Percentiles rank a stretch among this genome's conserved stretches.
phyloP scores from a whole-genome alignment of 495 filamentous ascomycete species.

The Aspergillus ellipticus region DNA sequence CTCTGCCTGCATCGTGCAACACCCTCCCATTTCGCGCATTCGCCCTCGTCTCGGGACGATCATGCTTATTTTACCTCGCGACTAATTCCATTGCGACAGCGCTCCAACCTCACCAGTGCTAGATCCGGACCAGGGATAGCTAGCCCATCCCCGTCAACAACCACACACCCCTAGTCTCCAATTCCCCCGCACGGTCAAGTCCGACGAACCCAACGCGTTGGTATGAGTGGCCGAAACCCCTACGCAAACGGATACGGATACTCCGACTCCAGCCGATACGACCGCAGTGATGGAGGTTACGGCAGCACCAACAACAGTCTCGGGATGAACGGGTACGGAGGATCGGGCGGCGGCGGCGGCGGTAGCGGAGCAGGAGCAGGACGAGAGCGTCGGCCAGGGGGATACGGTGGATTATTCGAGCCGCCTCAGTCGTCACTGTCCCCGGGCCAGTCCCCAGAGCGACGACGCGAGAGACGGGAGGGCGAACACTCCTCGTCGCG shows the following conservation, averaged over 20 bases:
- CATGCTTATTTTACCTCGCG: conserved; percentile 12
- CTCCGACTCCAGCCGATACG: conserved; percentile 39
- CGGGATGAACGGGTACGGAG: conserved; percentile 34
- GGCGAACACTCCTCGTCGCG: conserved; percentile 35
- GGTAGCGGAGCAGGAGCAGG: too few species aligned
- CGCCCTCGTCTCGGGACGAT: background rate
- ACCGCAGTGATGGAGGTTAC: conserved; percentile 36
- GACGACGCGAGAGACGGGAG: conserved; percentile 33
- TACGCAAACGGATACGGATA: conserved; percentile 45
- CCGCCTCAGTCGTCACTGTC: conserved; percentile 26
- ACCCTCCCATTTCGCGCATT: too few species aligned
- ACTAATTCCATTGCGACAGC: conserved; percentile 12
- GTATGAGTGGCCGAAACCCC: conserved; percentile 42
- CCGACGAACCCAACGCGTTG: conserved; percentile 11
- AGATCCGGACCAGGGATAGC: too few species aligned
- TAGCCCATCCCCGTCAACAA: background rate
- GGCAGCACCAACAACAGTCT: conserved; percentile 26
- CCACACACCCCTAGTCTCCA: background rate
- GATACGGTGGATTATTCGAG: conserved; percentile 47
- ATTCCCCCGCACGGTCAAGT: background rate
- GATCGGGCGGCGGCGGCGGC: conserved; percentile 20
- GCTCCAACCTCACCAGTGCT: background rate
- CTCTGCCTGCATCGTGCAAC: background rate
- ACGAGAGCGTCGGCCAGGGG: conserved; percentile 38
- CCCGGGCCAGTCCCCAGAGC: conserved; percentile 32